phyloP scores from a whole-genome alignment of 257 asterid species.

The Buddleja alternifolia region DNA sequence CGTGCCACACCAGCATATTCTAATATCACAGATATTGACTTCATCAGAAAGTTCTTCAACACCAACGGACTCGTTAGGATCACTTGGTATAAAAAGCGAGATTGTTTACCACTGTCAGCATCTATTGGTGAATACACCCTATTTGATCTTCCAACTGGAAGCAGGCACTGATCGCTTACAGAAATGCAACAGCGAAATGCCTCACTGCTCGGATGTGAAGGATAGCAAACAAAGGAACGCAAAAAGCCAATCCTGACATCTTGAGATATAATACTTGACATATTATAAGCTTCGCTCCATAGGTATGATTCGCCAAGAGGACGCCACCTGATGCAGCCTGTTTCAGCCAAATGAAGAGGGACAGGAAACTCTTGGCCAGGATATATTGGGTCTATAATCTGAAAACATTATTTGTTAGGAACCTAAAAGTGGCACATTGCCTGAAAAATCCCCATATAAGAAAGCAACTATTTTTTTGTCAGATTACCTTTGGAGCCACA shows the following conservation, averaged over 20 bases:
- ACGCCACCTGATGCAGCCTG: slow-evolving; percentile 92
- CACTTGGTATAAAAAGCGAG: slow-evolving; percentile 66
- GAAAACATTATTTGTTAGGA: slow-evolving; percentile 38
- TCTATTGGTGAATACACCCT: slow-evolving; percentile 42
- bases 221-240: slow-evolving; percentile 94
- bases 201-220: slow-evolving; percentile 91
- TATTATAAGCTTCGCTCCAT: slow-evolving; percentile 93
- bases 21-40: slow-evolving; percentile 64
- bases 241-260: slow-evolving; percentile 69
- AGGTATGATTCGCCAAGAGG: slow-evolving; percentile 84
- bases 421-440: slow-evolving; percentile 17
- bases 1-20: slow-evolving; percentile 79
- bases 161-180: slow-evolving; percentile 66
- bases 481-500: slow-evolving; percentile 85
- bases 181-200: slow-evolving; percentile 94
- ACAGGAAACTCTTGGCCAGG: slow-evolving; percentile 97
- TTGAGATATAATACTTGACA: slow-evolving; percentile 78
- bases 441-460: slow-evolving; percentile 18
- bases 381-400: slow-evolving; percentile 89
- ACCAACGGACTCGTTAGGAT: slow-evolving; percentile 77
- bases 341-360: slow-evolving; percentile 95
- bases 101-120: slow-evolving; percentile 39
- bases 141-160: slow-evolving; percentile 53
- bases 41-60: slow-evolving; percentile 82
- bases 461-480: slow-evolving; percentile 12